Conservation (phyloP, 2,329 filamentous ascomycete genomes). For the Thielaviopsis euricoi region DNA sequence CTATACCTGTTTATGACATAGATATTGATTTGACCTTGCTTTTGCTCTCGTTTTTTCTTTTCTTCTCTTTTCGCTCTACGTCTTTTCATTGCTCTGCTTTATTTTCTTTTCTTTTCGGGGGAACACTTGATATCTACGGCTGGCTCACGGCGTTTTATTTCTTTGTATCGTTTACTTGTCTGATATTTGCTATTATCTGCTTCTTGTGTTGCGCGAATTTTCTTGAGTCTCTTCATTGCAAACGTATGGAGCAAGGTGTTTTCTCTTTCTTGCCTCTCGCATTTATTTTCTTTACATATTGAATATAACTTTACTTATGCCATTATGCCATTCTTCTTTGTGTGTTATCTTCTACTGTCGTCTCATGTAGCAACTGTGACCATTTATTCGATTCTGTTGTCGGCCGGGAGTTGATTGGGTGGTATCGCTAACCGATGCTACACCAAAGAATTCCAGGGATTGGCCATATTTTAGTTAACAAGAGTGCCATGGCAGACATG, state of each 20-base stretch:
- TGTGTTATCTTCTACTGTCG: no score
- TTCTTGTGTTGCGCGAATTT: not conserved
- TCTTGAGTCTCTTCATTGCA: not conserved
- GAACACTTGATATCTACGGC: not conserved
- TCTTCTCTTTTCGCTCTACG: no score
- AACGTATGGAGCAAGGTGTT: not conserved
- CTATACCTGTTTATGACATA: not conserved
- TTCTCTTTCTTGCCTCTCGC: not conserved
- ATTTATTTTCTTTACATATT: not conserved
- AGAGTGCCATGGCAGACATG: no score
- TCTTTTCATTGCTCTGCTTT: no score
- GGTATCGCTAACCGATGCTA: no score
- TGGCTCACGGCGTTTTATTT: not conserved
- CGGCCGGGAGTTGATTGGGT: no score
- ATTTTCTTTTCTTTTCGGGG: not conserved
- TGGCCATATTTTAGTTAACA: no score
- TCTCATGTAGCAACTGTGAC: no score
- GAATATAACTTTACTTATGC: not conserved
- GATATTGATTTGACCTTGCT: not conserved
- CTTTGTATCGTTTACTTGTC: not conserved
- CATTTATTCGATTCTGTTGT: no score
- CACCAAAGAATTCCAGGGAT: no score
- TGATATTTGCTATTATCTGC: not conserved
- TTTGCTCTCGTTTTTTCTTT: not conserved
- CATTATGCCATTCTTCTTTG: no score